Base-by-base conservation (phyloP, 169 alveolate species). In the Besnoitia besnoiti region DNA sequence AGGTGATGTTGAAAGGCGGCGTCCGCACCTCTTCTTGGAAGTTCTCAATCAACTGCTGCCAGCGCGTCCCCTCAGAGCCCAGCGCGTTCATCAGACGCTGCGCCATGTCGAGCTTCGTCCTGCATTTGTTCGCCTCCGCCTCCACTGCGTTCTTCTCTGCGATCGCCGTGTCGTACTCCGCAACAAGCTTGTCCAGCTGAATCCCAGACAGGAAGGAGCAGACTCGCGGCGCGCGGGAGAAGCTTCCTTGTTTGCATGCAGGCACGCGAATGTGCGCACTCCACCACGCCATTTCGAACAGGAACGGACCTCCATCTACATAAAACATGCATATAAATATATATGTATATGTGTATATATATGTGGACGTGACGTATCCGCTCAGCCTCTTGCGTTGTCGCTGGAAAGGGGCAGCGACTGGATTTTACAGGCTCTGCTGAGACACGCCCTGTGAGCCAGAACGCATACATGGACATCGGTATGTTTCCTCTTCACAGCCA, bases 71-170 rank as follows among this genome's bases (percentile, higher is more conserved):
- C 93, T 98, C 99, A 93, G 98, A 96, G 30, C 99, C 98, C 80
- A 98, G 92, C 30, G 99, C 99, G 42, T 96, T 97, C 85, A 98
- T 98, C 90, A 94, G 96, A 94, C 99, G 96, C 94, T 98, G 97
- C 1, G 99, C 99, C 93, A 98, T 95, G 85, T 97, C 97, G 77
- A 98, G 96, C 97, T 98, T 98, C 95, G 97, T 96, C 93, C 97
- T 97, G 93, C 99, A 97, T 94, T 97, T 98, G 67, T 96, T 96
- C 40, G 99, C 99, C 94, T 98, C 98, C 37, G 97, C 97, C 93
- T 96, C 97, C 51, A 98, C 99, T 51, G 98, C 99, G 88, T 97
- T 96, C 96, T 97, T 97, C 95, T 98, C 99, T 89, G 97, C 98
- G 93, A 97, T 97, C 75, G 99, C 99, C 85, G 97, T 96, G 79